These are phyloP conservation scores for Pulveroboletus ravenelii DNA, from an alignment of 768 basidiomycete species.

Conservation along the genomic window DNA sequence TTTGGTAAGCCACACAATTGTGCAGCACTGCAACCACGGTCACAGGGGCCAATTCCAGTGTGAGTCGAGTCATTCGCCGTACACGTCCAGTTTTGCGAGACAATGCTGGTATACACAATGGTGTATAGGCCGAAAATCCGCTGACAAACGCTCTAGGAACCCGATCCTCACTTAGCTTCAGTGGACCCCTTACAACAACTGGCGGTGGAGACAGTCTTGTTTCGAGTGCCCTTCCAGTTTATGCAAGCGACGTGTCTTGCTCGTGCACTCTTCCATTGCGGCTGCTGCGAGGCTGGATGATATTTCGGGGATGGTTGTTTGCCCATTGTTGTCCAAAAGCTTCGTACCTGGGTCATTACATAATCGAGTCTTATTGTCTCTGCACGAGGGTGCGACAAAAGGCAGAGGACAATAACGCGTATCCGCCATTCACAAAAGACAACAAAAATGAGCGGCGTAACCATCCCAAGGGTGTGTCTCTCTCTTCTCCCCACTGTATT, in stretches of 20 bases:
- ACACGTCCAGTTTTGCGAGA: too few species aligned
- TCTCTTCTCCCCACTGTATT: slow-evolving; percentile 12
- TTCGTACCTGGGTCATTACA: slow-evolving; percentile 16
- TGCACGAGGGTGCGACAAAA: slow-evolving; percentile 11
- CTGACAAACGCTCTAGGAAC: too few species aligned
- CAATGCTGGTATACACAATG: too few species aligned
- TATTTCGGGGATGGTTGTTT: slow-evolving; percentile 3
- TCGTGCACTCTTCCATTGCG: too few species aligned
- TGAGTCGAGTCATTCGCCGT: not conserved
- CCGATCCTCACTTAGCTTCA: too few species aligned
- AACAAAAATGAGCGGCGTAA: slow-evolving; percentile 20
- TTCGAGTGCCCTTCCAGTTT: too few species aligned
- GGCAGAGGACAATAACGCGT: slow-evolving; percentile 17
- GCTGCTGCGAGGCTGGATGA: too few species aligned
- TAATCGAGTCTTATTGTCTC: slow-evolving; percentile 23
- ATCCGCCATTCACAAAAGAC: slow-evolving; percentile 5
- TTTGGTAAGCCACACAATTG: not conserved
- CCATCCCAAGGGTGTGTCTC: not conserved
- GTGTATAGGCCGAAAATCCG: too few species aligned
- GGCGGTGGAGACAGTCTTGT: too few species aligned
- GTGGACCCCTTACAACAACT: too few species aligned
- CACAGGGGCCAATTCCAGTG: not conserved
- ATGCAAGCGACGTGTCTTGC: not conserved
- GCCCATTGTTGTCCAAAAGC: slow-evolving; percentile 20
- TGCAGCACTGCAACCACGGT: not conserved